phyloP scores from a whole-genome alignment of 2,329 filamentous ascomycete genomes.

The Aspergillus proliferans region DNA sequence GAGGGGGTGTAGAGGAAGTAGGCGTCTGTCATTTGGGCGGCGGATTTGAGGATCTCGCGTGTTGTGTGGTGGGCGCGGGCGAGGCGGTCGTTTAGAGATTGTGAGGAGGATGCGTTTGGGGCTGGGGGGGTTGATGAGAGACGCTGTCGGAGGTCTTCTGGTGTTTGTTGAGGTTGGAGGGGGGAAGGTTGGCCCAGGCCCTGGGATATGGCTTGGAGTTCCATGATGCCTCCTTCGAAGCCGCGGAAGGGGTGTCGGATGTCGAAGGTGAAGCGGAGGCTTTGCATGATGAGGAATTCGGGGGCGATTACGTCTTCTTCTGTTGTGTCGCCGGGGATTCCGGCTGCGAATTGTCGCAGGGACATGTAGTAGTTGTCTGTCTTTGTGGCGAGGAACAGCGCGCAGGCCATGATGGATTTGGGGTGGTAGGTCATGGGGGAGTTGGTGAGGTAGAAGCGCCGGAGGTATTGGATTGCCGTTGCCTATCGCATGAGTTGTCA shows the following conservation, averaged over 20 bases:
- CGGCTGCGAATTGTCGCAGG: slow-evolving; percentile 59
- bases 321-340: slow-evolving; percentile 64
- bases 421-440: slow-evolving; percentile 95
- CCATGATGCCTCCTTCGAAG: slow-evolving; percentile 78
- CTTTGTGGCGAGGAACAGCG: slow-evolving; percentile 89
- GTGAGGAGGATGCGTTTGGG: slow-evolving; percentile 15
- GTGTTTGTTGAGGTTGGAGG: slow-evolving; percentile 23
- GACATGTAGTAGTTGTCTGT: slow-evolving; percentile 77
- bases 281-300: slow-evolving; percentile 89
- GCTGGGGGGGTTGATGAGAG: slow-evolving; percentile 26
- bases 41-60: slow-evolving; percentile 67
- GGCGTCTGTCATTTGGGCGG: slow-evolving; percentile 82
- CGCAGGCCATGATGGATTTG: slow-evolving; percentile 79
- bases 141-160: slow-evolving; percentile 24
- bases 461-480: slow-evolving; percentile 82
- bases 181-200: slow-evolving; percentile 45
- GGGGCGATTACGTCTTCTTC: slow-evolving; percentile 80
- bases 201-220: slow-evolving; percentile 63
- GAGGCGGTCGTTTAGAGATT: slow-evolving; percentile 42
- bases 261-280: slow-evolving; percentile 87
- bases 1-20: slow-evolving; percentile 95
- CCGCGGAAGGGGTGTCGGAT: slow-evolving; percentile 85
- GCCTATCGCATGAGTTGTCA: slow-evolving; percentile 40
- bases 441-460: slow-evolving; percentile 92
- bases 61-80: slow-evolving; percentile 65